Evolutionary conservation across 2,329 filamentous ascomycete species (phyloP), one percentile per base, ranked within the genome.

Genomic region (Exserohilum turcica): DNA sequence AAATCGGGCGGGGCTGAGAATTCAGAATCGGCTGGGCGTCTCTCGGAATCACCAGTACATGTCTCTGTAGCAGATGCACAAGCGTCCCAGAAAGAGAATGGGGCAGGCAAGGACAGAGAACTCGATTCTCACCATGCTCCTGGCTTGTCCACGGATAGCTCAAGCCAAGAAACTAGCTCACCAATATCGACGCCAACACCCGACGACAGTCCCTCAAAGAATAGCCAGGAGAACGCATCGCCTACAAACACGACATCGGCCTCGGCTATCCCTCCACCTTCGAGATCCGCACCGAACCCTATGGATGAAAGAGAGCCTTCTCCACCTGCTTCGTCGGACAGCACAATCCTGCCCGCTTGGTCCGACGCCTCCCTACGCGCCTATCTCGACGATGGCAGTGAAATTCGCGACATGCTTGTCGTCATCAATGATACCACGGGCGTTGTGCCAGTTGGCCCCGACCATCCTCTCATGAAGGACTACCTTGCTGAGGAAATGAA

Each of bases 381-480:
- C 12, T 99, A 97, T 76, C 89, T 97, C 66, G 93, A 97, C 62
- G 91, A 94, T 63, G 86, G 91, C 56, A 87, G 87, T 29, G 91
- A 96, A 59, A 91, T 99, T 62, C 86, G 91, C 44, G 93, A 99
- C 71, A 84, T 97, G 71, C 82, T 97, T 45, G 84, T 92, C 32
- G 89, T 99, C 56, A 91, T 99, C 24, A 92, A 96, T 70, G 92
- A 97, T 76, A 96, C 92, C 73, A 89, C 86, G 12, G 90, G 92
- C 54, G 86, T 95, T 13, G 83, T 86, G 36, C 89, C 91, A 15
- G 90, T 88, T 6, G 85, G 88, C 1, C 83, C 84, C n/a, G 91
- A 96, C 52, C 92, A 97, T 73, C 93, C 93, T 0, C 82, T 96
- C 38, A 91, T 89, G 44, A 85, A 86, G 12, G 84, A 86, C 18